Evolutionary conservation across 202 grass and related monocot genomes (phyloP), one percentile per base, ranked within the genome.

Genomic region (Panicum virgatum): DNA sequence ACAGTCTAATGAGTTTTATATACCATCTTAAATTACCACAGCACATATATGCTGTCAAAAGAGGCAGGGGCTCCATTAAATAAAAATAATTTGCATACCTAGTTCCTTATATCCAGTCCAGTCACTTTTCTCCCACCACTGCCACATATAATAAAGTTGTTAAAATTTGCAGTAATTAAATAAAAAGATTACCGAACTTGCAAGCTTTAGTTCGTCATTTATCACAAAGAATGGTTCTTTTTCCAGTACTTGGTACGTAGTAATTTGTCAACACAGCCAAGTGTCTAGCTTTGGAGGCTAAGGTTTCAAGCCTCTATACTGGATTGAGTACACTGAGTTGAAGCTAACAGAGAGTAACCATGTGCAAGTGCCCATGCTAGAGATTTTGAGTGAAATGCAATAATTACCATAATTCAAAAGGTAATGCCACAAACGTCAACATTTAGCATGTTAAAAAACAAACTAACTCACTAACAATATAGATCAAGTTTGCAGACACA

Each of bases 41-140:
- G 29, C 61, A 50, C 69, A 77, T 7, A 54, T 57, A 62, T 29
- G 54, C 22, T 57, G 69, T 10, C n/a, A 50, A 70, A n/a, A 30
- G 43, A 51, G 16, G 45, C 5, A 51, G 48, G 46, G 18, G n/a
- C 16, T 64, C 44, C 80, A 66, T 38, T 16, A 66, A 66, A 77
- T 82, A 82, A 87, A 59, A 84, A 77, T 39, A 62, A 5, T 32
- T 38, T 67, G 43, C 82, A 46, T 88, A 98, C 96, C 96, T 90
- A 98, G 73, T 77, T 98, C 96, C 81, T 98, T 98, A 82, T 96
- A 93, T 82, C 96, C 96, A 77, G 90, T 98, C 96, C 96, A 98
- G 61, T 98, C 92, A 90, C 92, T 91, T 79, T 96, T 96, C 82
- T 98, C 96, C 96, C 92, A 96, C 96, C 96, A 98, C 96, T 98